phyloP scores from a whole-genome alignment of 1,284 basidiomycete genomes.

The Taiwanofungus camphoratus region DNA sequence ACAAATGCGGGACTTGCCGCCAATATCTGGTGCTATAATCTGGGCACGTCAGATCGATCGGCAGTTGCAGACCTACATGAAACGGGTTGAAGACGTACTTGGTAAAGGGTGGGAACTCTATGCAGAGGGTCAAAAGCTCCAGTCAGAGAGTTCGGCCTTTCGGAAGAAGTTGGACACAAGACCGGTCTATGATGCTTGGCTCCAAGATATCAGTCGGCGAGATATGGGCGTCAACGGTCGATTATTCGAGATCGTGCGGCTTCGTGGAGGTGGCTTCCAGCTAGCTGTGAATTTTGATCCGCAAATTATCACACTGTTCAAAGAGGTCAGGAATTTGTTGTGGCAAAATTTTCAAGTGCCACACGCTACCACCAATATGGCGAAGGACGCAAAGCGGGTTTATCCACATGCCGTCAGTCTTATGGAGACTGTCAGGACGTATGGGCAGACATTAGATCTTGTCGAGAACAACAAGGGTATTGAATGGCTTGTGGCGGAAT shows the following conservation, averaged over 20 bases:
- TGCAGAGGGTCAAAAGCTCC: constrained; percentile 97
- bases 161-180: constrained; percentile 93
- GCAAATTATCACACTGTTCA: constrained; percentile 97
- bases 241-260: constrained; percentile 91
- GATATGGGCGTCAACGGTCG: constrained; percentile 90
- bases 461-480: constrained; percentile 88
- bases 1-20: constrained; percentile 94
- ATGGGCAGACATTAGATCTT: constrained; percentile 89
- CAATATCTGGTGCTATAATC: constrained; percentile 95
- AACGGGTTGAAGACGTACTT: constrained; percentile 98
- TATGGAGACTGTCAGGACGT: constrained; percentile 97
- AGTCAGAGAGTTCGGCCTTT: constrained; percentile 89
- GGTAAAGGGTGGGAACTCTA: constrained; percentile 99
- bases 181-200: constrained; percentile 94
- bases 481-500: constrained; percentile 89
- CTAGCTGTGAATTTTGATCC: constrained; percentile 96
- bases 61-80: constrained; percentile 96
- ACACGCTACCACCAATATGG: constrained; percentile 91
- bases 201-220: constrained; percentile 89
- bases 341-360: constrained; percentile 97
- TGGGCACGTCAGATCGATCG: constrained; percentile 99
- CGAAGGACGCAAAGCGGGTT: constrained; percentile 96
- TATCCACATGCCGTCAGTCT: constrained; percentile 97
- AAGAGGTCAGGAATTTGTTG: constrained; percentile 92
- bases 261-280: constrained; percentile 80